Conservation (phyloP, 2,329 filamentous ascomycete genomes). For the Pseudomassariella vexata region DNA sequence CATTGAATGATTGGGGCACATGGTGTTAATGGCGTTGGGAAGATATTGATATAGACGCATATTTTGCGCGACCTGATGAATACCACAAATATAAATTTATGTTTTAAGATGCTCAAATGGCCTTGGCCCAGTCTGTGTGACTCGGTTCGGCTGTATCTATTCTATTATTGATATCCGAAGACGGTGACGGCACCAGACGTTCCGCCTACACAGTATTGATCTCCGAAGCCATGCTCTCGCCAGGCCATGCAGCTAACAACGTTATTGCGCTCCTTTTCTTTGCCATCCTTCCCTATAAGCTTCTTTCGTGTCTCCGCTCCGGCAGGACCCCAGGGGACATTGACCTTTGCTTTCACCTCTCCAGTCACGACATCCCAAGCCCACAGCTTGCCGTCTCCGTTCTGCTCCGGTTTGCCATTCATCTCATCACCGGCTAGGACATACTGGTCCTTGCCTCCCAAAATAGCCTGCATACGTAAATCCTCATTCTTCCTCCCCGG, state of each 20-base stretch:
- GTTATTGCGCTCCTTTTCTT: slow-evolving; percentile 53
- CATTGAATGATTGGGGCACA: slow-evolving; percentile 7
- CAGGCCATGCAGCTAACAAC: slow-evolving; percentile 58
- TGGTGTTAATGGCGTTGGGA: slow-evolving; percentile 9
- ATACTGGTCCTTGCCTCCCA: slow-evolving; percentile 71
- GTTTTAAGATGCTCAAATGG: too few species aligned
- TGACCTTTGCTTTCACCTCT: slow-evolving; percentile 57
- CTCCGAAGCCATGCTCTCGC: slow-evolving; percentile 56
- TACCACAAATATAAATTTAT: too few species aligned
- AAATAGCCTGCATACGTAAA: slow-evolving; percentile 66
- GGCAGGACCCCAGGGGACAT: slow-evolving; percentile 50
- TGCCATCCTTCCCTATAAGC: slow-evolving; percentile 53
- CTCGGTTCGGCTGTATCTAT: too few species aligned
- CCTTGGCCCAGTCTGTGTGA: too few species aligned
- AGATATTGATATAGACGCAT: slow-evolving; percentile 10
- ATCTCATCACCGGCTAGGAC: slow-evolving; percentile 79
- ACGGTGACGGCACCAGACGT: slow-evolving; percentile 61
- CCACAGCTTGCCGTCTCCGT: slow-evolving; percentile 57
- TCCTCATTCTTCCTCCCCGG: slow-evolving; percentile 57
- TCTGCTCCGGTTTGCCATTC: slow-evolving; percentile 21
- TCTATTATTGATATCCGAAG: slow-evolving; percentile 39
- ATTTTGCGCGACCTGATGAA: too few species aligned
- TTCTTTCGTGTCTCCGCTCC: slow-evolving; percentile 43
- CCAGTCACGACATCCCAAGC: slow-evolving; percentile 84
- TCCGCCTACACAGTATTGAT: slow-evolving; percentile 61